Evolutionary conservation across 83 land plant species (phyloP), one percentile per base, ranked within the genome.

Genomic region (Diphasiastrum complanatum): DNA sequence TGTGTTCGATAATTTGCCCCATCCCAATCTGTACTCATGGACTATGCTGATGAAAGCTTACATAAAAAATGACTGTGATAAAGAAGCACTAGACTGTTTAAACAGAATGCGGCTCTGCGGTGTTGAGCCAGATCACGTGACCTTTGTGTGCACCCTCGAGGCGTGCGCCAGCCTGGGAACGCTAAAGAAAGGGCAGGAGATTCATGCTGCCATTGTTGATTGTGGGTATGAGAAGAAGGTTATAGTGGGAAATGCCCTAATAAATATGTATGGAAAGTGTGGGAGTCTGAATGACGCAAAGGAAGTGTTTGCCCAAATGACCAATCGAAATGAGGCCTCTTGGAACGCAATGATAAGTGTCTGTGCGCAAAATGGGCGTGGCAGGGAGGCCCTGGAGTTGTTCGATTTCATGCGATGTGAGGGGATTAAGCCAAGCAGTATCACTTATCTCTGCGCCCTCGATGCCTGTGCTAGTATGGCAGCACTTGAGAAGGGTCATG

Each of bases 281-380:
- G n/a, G n/a, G n/a, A n/a, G n/a, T n/a, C n/a, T n/a, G n/a, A n/a
- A n/a, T 14, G 51, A 59, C 36, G 61, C 61, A 5, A 19, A 16
- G n/a, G 18, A 33, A 12, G 24, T 59, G 3, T 59, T 59, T 25
- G 33, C 33, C 30, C 14, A 19, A 32, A 59, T 36, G 55, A 16
- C 33, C 4, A 6, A 3, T 16, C 3, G 19, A 12, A 37, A 33
- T 35, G 51, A 18, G 34, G 30, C 43, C 18, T 34, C 36, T 5
- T 59, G 61, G 61, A 59, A 59, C 36, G 61, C 43, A 11, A 30
- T 59, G 34, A n/a, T 59, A 19, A 25, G 30, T 59, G 61, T 27
- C 4, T 36, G 36, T 34, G 34, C 46, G 16, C 14, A 59, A 19
- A 34, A 22, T 22, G 61, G 43, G 43, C 19, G 0, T 6, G 20